These are phyloP conservation scores for Eutrema yunnanense DNA, from an alignment of 345 rosid genomes.

Conservation along the genomic window DNA sequence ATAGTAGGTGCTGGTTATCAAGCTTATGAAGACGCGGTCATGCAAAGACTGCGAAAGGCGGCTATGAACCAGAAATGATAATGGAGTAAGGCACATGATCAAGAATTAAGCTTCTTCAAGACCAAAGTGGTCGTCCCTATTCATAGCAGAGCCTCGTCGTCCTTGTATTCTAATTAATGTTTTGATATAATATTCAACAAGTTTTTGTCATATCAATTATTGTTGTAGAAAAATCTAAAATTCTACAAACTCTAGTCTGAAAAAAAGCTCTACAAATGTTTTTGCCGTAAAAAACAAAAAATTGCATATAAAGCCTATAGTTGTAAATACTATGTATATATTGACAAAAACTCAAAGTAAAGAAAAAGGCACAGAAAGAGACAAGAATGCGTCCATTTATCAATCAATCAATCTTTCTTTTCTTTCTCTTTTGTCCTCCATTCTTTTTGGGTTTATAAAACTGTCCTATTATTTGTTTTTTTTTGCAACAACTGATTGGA, in stretches of 20 bases:
- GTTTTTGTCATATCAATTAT: background rate
- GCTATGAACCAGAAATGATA: slow-evolving; percentile 27
- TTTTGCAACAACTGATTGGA: background rate
- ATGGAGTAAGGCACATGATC: background rate
- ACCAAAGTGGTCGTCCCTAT: background rate
- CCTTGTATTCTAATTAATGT: background rate
- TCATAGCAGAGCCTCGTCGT: background rate
- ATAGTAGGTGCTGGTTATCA: slow-evolving; percentile 73
- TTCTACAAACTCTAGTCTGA: background rate
- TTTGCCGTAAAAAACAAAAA: too few species aligned
- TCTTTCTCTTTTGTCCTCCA: background rate
- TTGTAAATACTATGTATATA: too few species aligned
- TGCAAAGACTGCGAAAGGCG: slow-evolving; percentile 56
- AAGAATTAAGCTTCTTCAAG: background rate
- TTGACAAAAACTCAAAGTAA: background rate
- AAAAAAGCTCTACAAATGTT: background rate
- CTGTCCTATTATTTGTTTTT: background rate
- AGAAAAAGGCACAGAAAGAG: background rate
- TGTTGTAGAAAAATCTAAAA: background rate
- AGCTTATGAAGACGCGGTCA: slow-evolving; percentile 62
- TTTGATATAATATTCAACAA: background rate
- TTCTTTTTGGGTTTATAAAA: background rate
- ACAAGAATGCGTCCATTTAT: background rate
- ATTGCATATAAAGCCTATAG: too few species aligned
- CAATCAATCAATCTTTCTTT: background rate